Conservation (phyloP, 1,139 yeast genomes). For the Citeromyces siamensis region DNA sequence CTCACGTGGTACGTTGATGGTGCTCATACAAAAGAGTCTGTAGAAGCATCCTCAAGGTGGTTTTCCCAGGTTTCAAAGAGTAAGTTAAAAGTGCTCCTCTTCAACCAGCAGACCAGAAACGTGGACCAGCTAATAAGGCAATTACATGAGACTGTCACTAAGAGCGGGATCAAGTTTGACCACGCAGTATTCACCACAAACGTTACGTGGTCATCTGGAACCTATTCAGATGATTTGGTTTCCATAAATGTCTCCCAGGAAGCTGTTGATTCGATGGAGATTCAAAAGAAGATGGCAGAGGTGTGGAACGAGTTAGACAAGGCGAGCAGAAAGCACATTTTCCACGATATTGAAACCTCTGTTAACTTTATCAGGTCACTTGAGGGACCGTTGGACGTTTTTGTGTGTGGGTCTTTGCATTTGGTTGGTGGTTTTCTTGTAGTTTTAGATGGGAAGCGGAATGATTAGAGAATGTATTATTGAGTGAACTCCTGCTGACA, state of each 20-base stretch:
- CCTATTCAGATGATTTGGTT: constrained; percentile 70
- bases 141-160: constrained; percentile 30
- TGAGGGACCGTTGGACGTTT: constrained; percentile 49
- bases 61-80: constrained; percentile 27
- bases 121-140: constrained; percentile 50
- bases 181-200: constrained; percentile 83
- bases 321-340: constrained; percentile 35
- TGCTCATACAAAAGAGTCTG: constrained; percentile 88
- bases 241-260: constrained; percentile 76
- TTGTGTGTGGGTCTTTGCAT: constrained; percentile 91
- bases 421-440: constrained; percentile 89
- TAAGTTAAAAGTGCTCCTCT: constrained; percentile 39
- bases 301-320: constrained; percentile 53
- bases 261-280: constrained; percentile 61
- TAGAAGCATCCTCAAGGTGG: constrained; percentile 75
- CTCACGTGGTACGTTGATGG: constrained; percentile 85
- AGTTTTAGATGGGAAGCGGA: constrained; percentile 42
- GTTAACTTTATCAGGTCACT: constrained; percentile 37
- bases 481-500: too few species aligned
- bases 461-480: background rate
- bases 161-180: constrained; percentile 30
- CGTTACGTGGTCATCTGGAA: constrained; percentile 79
- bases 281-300: constrained; percentile 67
- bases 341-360: constrained; percentile 68
- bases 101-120: constrained; percentile 92